Evolutionary conservation across 495 filamentous ascomycete species (phyloP).

Genomic region (Penicillium desertorum): DNA sequence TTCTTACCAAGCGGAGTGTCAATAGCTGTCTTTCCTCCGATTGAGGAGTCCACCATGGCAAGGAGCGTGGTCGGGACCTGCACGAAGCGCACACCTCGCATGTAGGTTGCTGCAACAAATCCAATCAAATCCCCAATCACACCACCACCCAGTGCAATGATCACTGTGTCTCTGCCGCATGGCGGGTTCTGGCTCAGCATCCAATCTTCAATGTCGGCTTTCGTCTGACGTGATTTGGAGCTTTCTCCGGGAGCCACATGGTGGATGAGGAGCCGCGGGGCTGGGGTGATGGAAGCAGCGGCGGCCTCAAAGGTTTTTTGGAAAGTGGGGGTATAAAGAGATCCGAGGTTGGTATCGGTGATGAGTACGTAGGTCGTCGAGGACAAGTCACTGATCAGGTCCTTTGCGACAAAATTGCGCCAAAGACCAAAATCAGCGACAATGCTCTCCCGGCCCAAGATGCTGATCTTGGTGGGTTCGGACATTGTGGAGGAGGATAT

Average conservation of each 20-base stretch:
- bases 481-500: constrained; percentile 31
- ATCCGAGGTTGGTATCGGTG: constrained; percentile 88
- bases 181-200: constrained; percentile 72
- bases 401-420: constrained; percentile 75
- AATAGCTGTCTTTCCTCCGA: constrained; percentile 97
- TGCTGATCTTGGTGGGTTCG: constrained; percentile 51
- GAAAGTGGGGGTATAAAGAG: constrained; percentile 77
- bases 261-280: constrained; percentile 74
- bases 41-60: constrained; percentile 97
- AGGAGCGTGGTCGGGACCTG: constrained; percentile 95
- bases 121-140: constrained; percentile 98
- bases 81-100: constrained; percentile 93
- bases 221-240: constrained; percentile 88
- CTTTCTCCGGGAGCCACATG: constrained; percentile 87
- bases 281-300: constrained; percentile 51
- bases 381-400: constrained; percentile 71
- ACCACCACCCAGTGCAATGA: constrained; percentile 94
- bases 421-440: constrained; percentile 91
- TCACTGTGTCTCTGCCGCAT: constrained; percentile 91
- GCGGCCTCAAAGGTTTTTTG: constrained; percentile 64
- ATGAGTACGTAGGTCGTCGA: constrained; percentile 95
- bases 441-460: constrained; percentile 73
- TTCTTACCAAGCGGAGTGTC: constrained; percentile 98
- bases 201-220: constrained; percentile 97
- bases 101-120: constrained; percentile 96